Evolutionary conservation across 1,284 basidiomycete genomes (phyloP), one percentile per base, ranked within the genome.

Genomic region (Flammula alnicola): DNA sequence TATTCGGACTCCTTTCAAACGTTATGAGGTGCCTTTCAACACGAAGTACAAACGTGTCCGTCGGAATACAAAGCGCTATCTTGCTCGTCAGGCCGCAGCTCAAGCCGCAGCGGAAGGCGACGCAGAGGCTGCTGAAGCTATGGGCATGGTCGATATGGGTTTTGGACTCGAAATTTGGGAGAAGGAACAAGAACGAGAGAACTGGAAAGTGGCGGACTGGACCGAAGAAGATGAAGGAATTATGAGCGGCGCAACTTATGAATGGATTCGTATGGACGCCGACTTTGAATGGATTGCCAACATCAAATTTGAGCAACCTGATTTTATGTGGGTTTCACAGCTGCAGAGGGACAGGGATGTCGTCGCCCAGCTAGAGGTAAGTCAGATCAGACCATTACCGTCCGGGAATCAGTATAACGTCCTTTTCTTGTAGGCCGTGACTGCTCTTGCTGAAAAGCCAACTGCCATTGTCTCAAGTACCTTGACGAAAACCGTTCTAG

Each of bases 1-100:
- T 65, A 91, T 99, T 51, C 87, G 91, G 32, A 83, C 83, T 16
- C 72, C 84, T 1, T 91, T 90, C 71, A 98, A 97, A 67, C 86
- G 91, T 10, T 98, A 93, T 66, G 94, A 97, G 63, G 94, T 99
- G 0, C 95, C 97, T 1, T 99, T 98, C 79, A 99, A 99, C 68
- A 98, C 96, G n/a, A 99, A 98, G 70, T 98, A 98, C 73, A 99
- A 98, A 71, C 93, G 97, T 55, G 92, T 98, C 12, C 81, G 95
- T 43, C 80, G 96, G 27, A 94, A 95, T 61, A 97, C 93, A 16
- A 96, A 96, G 67, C 89, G 94, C 14, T 97, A 97, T 61, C 82
- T 97, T 39, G 95, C 95, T 6, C 83, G 95, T 26, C 95, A 97
- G 68, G 90, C 92, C 1, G 93, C 93, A 3, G 94, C 95, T 4